Evolutionary conservation across 148 eudicot species (phyloP).

Genomic region (Chenopodium berlandieri): DNA sequence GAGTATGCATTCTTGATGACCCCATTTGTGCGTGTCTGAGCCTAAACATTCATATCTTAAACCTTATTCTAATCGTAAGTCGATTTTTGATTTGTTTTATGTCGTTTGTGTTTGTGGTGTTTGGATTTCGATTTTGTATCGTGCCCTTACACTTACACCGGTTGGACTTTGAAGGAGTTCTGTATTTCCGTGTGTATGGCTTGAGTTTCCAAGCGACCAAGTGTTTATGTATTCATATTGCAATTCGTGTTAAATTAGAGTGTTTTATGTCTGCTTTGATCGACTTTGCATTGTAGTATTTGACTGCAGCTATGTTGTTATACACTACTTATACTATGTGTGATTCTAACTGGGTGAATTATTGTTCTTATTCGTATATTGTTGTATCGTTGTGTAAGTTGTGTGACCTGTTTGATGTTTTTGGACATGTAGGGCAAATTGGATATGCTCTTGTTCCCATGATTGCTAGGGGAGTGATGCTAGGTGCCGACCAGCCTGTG

Average conservation of each 20-base stretch:
- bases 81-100: background rate
- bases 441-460: constrained; percentile 93
- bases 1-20: constrained; percentile 28
- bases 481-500: constrained; percentile 82
- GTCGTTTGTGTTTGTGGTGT: background rate
- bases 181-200: background rate
- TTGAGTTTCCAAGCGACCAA: background rate
- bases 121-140: background rate
- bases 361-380: background rate
- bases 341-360: background rate
- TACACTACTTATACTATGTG: background rate
- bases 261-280: background rate
- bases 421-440: constrained; percentile 62
- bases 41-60: background rate
- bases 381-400: background rate
- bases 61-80: background rate
- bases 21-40: constrained; percentile 44
- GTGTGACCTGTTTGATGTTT: constrained; percentile 7
- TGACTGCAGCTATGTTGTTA: background rate
- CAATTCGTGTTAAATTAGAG: background rate
- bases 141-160: no score
- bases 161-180: background rate
- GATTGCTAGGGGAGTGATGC: constrained; percentile 93
- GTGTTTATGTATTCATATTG: background rate
- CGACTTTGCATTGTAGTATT: background rate